Evolutionary conservation across 148 eudicot species (phyloP).

Genomic region (Silene latifolia): DNA sequence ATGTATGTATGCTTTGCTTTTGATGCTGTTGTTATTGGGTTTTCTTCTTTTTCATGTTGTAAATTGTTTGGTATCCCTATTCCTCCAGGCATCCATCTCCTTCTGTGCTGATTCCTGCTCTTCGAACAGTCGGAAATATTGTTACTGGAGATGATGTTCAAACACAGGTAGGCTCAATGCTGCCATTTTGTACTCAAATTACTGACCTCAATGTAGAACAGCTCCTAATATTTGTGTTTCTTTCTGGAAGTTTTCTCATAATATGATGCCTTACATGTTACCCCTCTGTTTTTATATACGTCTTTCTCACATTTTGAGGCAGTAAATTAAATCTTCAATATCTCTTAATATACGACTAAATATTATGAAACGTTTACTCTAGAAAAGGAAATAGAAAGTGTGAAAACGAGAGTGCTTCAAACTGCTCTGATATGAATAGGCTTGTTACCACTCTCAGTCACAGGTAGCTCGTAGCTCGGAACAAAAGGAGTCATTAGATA

Average conservation of each 20-base stretch:
- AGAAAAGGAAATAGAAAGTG: not conserved
- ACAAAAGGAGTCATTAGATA: too few species aligned
- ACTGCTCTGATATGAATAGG: not conserved
- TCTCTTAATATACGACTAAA: not conserved
- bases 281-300: not conserved
- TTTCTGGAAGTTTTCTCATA: not conserved
- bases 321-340: not conserved
- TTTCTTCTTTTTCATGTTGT: constrained; percentile 6
- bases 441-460: not conserved
- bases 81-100: constrained; percentile 63
- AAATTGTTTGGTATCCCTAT: not conserved
- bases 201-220: not conserved
- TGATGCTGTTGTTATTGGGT: not conserved
- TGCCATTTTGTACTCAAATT: not conserved
- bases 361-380: too few species aligned
- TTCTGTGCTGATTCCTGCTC: constrained; percentile 74
- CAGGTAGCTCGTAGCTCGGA: too few species aligned
- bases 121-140: constrained; percentile 79
- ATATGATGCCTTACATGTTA: not conserved
- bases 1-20: constrained; percentile 35
- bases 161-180: constrained; percentile 53
- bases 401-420: not conserved
- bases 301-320: not conserved
- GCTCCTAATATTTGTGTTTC: not conserved
- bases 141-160: constrained; percentile 84